Evolutionary conservation across 1,284 basidiomycete species (phyloP).

Genomic region (Ganoderma leucocontextum): DNA sequence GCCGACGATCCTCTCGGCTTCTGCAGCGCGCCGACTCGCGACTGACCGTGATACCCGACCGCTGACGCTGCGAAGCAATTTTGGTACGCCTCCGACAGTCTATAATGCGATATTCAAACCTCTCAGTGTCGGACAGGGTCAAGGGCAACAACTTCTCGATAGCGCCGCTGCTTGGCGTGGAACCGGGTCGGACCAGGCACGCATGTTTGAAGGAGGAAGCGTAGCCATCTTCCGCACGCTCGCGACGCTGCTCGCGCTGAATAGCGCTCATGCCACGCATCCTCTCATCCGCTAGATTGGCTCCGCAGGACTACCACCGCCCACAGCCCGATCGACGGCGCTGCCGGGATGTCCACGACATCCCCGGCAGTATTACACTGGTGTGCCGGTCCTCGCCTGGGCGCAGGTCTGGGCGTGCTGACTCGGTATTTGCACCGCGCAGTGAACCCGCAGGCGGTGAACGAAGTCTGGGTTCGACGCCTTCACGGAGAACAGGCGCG

Average conservation of each 20-base stretch:
- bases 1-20: constrained; percentile 61
- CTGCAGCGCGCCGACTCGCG: constrained; percentile 81
- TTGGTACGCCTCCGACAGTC: constrained; percentile 51
- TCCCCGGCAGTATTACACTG: constrained; percentile 67
- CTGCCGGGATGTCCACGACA: constrained; percentile 55
- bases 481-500: constrained; percentile 76
- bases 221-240: constrained; percentile 64
- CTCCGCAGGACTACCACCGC: constrained; percentile 87
- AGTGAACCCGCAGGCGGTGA: constrained; percentile 87
- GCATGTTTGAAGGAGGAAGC: constrained; percentile 54
- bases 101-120: background rate
- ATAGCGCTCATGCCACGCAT: background rate
- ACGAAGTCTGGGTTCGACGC: constrained; percentile 75
- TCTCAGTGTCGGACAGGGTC: constrained; percentile 55
- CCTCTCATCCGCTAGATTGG: constrained; percentile 54
- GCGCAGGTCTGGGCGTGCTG: background rate
- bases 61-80: constrained; percentile 70
- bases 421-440: constrained; percentile 17
- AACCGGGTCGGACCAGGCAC: constrained; percentile 49
- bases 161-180: constrained; percentile 60
- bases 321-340: constrained; percentile 79
- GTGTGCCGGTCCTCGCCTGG: constrained; percentile 38
- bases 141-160: constrained; percentile 82
- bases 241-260: too few relatives aligned
- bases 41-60: constrained; percentile 71